A percentile compares a stretch with the other conserved stretches of the same genome.
Conservation (phyloP, 306 rosid species). For the Prinsepia uniflora region DNA sequence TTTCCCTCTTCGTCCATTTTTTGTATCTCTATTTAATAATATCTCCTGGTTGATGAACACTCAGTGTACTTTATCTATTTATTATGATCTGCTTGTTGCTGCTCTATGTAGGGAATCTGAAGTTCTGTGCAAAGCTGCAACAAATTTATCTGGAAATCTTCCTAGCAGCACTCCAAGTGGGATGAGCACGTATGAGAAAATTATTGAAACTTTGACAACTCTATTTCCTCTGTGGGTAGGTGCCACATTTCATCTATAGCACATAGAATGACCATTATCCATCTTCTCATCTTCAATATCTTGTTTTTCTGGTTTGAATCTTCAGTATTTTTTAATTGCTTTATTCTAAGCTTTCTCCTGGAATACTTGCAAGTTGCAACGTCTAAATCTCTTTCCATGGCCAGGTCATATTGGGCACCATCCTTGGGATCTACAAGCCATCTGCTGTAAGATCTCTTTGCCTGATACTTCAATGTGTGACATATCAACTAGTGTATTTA, state of each 20-base stretch:
- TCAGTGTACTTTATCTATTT: conserved; percentile 14
- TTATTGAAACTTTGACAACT: conserved; percentile 77
- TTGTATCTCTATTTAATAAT: background rate
- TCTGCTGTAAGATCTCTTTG: conserved; percentile 54
- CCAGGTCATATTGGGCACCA: conserved; percentile 78
- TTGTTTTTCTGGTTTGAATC: background rate
- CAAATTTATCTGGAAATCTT: conserved; percentile 57
- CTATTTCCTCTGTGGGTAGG: conserved; percentile 94
- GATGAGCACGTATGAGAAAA: conserved; percentile 60
- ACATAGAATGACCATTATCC: background rate
- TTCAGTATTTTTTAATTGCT: conserved; percentile 7
- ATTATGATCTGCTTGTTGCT: conserved; percentile 16
- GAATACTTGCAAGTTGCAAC: conserved; percentile 19
- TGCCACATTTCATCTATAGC: conserved; percentile 6
- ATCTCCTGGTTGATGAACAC: background rate
- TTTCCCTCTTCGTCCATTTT: background rate
- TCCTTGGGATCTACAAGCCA: conserved; percentile 81
- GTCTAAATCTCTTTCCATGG: conserved; percentile 29
- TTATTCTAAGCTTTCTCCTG: conserved; percentile 21
- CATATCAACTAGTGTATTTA: conserved; percentile 30
- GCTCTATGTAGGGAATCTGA: conserved; percentile 43
- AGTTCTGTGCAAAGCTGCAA: conserved; percentile 54
- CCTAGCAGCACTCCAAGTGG: conserved; percentile 34
- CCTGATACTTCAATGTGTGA: conserved; percentile 23
- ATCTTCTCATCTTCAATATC: background rate